Evolutionary conservation across 2,329 filamentous ascomycete genomes (phyloP), one percentile per base, ranked within the genome.

Genomic region (Colletotrichum eleusines): DNA sequence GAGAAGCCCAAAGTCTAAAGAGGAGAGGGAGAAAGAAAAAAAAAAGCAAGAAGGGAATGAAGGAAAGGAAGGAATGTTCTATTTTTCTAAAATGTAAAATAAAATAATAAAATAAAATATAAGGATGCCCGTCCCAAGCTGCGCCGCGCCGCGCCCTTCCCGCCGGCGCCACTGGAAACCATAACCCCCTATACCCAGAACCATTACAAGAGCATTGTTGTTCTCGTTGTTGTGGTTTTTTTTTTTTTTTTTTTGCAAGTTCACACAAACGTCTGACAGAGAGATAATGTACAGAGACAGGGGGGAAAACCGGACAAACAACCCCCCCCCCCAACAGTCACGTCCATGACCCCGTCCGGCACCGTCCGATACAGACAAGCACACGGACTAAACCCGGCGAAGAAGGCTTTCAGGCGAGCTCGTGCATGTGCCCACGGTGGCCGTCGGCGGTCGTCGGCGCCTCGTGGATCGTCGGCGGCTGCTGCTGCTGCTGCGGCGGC

Each of bases 341-440:
- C 31, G 31, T 33, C 31, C 16, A 3, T 2, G 16, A 2, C 38
- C 35, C 35, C 35, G 12, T 3, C 16, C 40, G 5, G 18, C 1
- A 4, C 16, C 40, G 1, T 42, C 16, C 38, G 6, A 38, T 26
- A 62, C 33, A 61, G 11, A 16, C n/a, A n/a, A n/a, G 35, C 18
- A 6, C 5, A 16, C 42, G 8, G 20, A n/a, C n/a, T n/a, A n/a
- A n/a, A n/a, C 57, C 23, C 23, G 18, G 26, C 12, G 18, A 18
- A 18, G 31, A 12, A 23, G 11, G 28, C 31, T 9, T n/a, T 66
- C 75, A 83, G 16, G 74, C 77, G 74, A 85, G 71, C 77, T 85
- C 83, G 53, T 84, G 81, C 67, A 84, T 80, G 65, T 83, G 75
- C 2, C 82, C 81, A 11, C 73, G 78, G 63, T 82, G 80, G 55